phyloP scores from a whole-genome alignment of 345 rosid species.

The Eucalyptus guilfoylei region DNA sequence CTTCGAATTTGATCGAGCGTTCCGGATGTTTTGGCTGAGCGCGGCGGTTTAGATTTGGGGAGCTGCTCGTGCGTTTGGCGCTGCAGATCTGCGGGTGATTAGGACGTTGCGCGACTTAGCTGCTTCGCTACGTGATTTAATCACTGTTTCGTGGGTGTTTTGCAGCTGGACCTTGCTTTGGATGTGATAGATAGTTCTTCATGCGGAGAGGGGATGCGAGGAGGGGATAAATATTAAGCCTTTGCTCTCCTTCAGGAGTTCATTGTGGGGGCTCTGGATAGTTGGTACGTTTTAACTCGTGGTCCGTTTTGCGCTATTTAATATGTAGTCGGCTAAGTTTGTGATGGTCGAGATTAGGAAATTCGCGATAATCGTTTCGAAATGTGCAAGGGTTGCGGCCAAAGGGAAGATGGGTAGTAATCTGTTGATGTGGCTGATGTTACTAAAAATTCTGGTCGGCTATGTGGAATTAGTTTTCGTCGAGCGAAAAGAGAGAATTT shows the following conservation, averaged over 20 bases:
- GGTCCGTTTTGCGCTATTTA: neutral
- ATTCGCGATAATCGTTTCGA: neutral
- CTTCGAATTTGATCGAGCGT: neutral
- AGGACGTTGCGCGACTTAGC: neutral
- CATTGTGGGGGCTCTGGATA: neutral
- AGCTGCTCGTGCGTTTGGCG: neutral
- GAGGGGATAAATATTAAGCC: neutral
- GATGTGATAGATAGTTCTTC: neutral
- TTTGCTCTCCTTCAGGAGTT: neutral
- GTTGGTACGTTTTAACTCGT: neutral
- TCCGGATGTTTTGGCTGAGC: neutral
- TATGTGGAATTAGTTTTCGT: neutral
- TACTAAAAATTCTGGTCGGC: neutral
- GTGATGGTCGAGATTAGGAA: neutral
- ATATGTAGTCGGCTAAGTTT: neutral
- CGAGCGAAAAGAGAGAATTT: neutral
- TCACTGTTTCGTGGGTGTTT: neutral
- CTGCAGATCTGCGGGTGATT: neutral
- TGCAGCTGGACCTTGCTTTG: neutral
- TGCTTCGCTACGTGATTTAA: neutral
- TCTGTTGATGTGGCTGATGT: neutral
- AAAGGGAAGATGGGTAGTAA: neutral
- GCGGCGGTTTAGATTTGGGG: neutral
- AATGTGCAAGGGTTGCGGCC: neutral
- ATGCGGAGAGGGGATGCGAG: neutral